Conservation (phyloP, 2,329 filamentous ascomycete genomes). For the Bipolaris gigantea region DNA sequence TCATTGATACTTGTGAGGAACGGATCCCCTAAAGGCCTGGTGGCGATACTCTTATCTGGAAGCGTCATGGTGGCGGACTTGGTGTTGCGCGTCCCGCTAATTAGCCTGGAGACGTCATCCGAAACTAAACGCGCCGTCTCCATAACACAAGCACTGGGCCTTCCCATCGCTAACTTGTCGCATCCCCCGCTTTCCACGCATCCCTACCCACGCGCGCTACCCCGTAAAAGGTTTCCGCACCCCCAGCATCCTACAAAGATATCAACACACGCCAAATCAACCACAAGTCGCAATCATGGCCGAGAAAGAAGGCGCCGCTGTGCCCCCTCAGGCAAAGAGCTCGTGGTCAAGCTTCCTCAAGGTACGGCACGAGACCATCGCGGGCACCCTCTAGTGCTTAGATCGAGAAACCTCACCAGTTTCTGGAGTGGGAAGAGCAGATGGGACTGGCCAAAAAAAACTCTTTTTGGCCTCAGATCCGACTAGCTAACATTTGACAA, state of each 20-base stretch:
- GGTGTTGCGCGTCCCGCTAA: constrained; percentile 14
- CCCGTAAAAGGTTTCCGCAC: background rate
- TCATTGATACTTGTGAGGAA: background rate
- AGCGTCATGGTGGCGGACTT: constrained; percentile 9
- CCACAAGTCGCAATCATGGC: constrained; percentile 21
- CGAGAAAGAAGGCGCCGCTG: constrained; percentile 50
- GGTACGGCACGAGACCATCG: constrained; percentile 31
- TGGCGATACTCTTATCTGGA: background rate
- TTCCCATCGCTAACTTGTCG: constrained; percentile 1
- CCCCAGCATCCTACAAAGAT: background rate
- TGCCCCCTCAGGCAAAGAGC: constrained; percentile 51
- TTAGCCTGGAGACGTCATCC: constrained; percentile 24
- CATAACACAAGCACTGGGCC: constrained; percentile 15
- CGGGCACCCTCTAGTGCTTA: background rate
- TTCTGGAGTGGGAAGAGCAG: too few species aligned
- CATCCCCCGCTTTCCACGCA: constrained; percentile 7
- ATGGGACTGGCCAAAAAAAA: background rate
- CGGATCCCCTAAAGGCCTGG: background rate
- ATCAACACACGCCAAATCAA: background rate
- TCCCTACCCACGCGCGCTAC: constrained; percentile 5
- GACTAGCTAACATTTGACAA: constrained; percentile 2
- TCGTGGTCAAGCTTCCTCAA: constrained; percentile 56
- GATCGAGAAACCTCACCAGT: background rate
- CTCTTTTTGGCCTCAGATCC: constrained; percentile 2
- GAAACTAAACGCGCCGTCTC: constrained; percentile 17